These are phyloP conservation scores for Phaseolus lunatus DNA, from an alignment of 306 rosid genomes.

Conservation along the genomic window DNA sequence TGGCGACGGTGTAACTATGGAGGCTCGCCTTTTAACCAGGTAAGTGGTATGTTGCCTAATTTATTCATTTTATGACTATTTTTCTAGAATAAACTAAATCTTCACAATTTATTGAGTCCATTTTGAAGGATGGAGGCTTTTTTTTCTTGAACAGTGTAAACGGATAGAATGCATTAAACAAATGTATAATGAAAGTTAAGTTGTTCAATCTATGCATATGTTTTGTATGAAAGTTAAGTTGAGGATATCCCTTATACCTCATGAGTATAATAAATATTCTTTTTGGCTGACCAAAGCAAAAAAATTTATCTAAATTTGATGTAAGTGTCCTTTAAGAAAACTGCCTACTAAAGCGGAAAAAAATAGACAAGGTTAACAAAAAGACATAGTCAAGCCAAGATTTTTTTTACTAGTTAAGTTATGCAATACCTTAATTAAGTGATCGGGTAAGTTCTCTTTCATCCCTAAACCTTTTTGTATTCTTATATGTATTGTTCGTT, in stretches of 20 bases:
- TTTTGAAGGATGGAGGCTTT: neutral
- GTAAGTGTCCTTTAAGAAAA: neutral
- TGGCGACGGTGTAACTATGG: slow-evolving; percentile 89
- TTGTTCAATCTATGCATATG: slow-evolving; percentile 9
- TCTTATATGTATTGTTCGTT: slow-evolving; percentile 48
- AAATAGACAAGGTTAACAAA: slow-evolving; percentile 13
- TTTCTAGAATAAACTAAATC: neutral
- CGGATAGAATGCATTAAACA: too few relatives aligned
- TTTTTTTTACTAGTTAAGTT: neutral
- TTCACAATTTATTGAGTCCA: slow-evolving; percentile 1
- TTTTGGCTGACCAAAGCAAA: neutral
- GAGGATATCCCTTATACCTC: too few relatives aligned
- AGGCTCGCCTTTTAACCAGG: slow-evolving; percentile 93
- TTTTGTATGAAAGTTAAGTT: neutral
- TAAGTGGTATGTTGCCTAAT: slow-evolving; percentile 34
- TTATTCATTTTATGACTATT: neutral
- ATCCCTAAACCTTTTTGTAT: slow-evolving; percentile 34
- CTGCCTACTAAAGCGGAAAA: neutral
- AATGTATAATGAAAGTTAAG: too few relatives aligned
- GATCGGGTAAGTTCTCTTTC: slow-evolving; percentile 13
- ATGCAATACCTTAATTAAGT: slow-evolving; percentile 2
- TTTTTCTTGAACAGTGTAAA: too few relatives aligned
- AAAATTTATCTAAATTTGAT: slow-evolving; percentile 16
- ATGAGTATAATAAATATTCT: too few relatives aligned
- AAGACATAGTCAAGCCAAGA: neutral